phyloP scores from a whole-genome alignment of 2,329 filamentous ascomycete genomes.

The Fusarium setosum region DNA sequence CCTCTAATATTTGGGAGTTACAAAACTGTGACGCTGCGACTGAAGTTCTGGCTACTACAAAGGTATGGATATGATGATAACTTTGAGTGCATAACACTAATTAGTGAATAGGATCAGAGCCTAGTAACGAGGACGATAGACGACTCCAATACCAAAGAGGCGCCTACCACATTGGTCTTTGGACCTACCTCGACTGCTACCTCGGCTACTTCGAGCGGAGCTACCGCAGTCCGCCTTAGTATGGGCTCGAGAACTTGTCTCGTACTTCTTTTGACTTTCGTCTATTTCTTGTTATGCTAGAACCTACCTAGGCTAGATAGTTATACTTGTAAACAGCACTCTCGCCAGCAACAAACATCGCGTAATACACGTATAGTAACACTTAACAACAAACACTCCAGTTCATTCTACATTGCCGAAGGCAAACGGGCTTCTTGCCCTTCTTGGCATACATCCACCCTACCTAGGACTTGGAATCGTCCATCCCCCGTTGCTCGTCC shows the following conservation, averaged over 20 bases:
- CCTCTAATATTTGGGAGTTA: conserved; percentile 17
- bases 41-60: background rate
- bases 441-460: too few species aligned
- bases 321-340: too few species aligned
- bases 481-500: too few species aligned
- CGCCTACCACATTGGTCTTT: background rate
- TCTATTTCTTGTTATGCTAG: background rate
- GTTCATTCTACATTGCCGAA: too few species aligned
- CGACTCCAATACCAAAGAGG: background rate
- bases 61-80: background rate
- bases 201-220: background rate
- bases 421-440: too few species aligned
- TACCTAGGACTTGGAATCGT: too few species aligned
- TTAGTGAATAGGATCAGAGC: too few species aligned
- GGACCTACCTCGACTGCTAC: background rate
- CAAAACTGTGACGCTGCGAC: conserved; percentile 13
- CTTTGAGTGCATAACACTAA: background rate
- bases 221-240: background rate
- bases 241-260: background rate
- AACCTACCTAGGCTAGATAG: too few species aligned
- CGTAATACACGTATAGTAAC: too few species aligned
- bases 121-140: background rate
- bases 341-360: too few species aligned
- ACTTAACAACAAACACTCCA: too few species aligned
- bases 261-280: background rate